These are phyloP conservation scores for Plasmopara muralis DNA, from an alignment of 352 stramenopile genomes.

Conservation along the genomic window DNA sequence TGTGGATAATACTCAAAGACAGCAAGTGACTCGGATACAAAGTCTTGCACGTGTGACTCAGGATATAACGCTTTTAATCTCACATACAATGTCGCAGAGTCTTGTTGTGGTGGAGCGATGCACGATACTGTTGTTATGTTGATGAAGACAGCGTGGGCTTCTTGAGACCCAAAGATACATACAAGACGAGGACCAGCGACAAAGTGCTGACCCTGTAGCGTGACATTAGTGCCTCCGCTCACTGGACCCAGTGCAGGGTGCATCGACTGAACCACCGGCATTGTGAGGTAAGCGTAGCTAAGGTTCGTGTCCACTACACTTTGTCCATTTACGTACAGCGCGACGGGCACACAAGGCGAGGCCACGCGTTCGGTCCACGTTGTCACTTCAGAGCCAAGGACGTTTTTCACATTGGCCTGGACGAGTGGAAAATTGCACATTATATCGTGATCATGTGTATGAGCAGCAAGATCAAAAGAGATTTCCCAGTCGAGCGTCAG, in stretches of 20 bases:
- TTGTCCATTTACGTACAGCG: slow-evolving; percentile 25
- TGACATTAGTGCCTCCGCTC: slow-evolving; percentile 35
- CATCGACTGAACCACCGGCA: slow-evolving; percentile 25
- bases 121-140: slow-evolving; percentile 24
- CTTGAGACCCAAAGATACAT: slow-evolving; percentile 34
- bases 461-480: slow-evolving; percentile 1
- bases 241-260: slow-evolving; percentile 19
- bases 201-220: slow-evolving; percentile 28
- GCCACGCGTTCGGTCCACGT: slow-evolving; percentile 9
- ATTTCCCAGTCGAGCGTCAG: neutral
- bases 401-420: slow-evolving; percentile 9
- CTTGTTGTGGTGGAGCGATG: slow-evolving; percentile 20
- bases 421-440: slow-evolving; percentile 1
- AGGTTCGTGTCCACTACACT: slow-evolving; percentile 14
- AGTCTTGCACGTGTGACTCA: slow-evolving; percentile 6
- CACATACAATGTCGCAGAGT: slow-evolving; percentile 22
- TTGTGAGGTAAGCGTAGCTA: slow-evolving; percentile 12
- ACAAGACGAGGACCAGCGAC: slow-evolving; percentile 21
- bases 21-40: slow-evolving; percentile 25
- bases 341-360: slow-evolving; percentile 15
- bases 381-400: slow-evolving; percentile 23
- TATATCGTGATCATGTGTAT: neutral
- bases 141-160: slow-evolving; percentile 26
- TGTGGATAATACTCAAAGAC: slow-evolving; percentile 31
- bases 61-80: slow-evolving; percentile 21